phyloP scores from a whole-genome alignment of 495 filamentous ascomycete species.

The Penicillium coffeae region DNA sequence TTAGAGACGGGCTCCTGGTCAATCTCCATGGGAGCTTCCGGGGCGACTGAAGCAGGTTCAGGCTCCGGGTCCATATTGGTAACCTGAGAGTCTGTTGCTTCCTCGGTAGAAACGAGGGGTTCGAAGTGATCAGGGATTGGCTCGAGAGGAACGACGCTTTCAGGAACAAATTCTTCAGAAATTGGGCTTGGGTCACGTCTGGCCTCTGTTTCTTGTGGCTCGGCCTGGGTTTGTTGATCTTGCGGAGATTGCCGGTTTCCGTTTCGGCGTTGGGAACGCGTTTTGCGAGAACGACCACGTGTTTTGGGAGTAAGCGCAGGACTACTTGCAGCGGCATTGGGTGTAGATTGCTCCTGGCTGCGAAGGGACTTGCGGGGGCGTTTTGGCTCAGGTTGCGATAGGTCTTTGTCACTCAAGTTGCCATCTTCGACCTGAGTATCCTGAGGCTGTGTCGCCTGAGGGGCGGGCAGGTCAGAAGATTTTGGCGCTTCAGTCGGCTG shows the following conservation, averaged over 20 bases:
- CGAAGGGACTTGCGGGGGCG: conserved; percentile 24
- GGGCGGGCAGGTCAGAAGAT: background rate
- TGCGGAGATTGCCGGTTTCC: background rate
- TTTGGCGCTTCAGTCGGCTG: background rate
- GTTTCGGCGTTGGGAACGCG: conserved; percentile 9
- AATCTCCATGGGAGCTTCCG: conserved; percentile 16
- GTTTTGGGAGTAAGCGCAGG: conserved; percentile 6
- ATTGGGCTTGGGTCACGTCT: background rate
- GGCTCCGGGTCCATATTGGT: conserved; percentile 4
- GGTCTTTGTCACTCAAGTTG: background rate
- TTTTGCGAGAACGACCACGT: conserved; percentile 19
- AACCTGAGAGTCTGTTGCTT: conserved; percentile 16
- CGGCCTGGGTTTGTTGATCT: background rate
- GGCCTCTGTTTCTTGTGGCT: background rate
- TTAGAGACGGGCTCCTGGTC: conserved; percentile 1
- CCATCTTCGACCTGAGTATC: background rate
- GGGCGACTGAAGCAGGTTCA: background rate
- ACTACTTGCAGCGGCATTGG: conserved; percentile 9
- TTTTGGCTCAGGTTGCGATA: conserved; percentile 14
- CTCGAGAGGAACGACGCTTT: conserved; percentile 2
- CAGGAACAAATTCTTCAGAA: background rate
- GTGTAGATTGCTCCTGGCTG: conserved; percentile 19
- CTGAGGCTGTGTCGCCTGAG: background rate
- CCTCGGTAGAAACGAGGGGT: conserved; percentile 15
- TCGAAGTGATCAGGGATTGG: background rate